phyloP scores from a whole-genome alignment of 495 filamentous ascomycete genomes.

The Parathielavia appendiculata region DNA sequence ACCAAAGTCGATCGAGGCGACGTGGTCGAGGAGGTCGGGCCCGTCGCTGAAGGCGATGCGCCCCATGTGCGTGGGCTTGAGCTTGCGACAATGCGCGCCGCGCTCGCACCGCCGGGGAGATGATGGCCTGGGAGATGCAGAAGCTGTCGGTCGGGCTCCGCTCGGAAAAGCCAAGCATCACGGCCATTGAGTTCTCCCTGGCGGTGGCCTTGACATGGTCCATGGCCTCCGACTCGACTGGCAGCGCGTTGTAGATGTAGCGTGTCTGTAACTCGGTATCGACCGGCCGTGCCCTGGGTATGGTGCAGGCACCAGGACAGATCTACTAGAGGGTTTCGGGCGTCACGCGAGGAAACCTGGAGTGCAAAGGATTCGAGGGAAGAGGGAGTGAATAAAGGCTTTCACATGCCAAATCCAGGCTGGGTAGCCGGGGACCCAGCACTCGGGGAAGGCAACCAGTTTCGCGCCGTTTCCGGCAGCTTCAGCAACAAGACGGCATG shows the following conservation, averaged over 20 bases:
- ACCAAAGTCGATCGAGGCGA: background rate
- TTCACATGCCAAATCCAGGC: background rate
- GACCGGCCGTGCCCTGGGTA: constrained; percentile 5
- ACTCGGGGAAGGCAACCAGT: constrained; percentile 1
- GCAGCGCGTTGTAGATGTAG: background rate
- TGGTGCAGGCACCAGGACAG: too few relatives aligned
- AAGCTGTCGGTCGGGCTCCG: background rate
- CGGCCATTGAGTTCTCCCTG: background rate
- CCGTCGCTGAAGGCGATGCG: background rate
- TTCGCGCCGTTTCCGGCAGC: background rate
- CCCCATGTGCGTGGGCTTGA: constrained; percentile 4
- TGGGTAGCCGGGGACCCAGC: background rate
- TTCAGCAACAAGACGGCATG: background rate
- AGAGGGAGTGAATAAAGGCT: background rate
- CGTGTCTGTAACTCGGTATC: background rate
- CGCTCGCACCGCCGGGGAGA: background rate
- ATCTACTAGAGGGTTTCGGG: too few relatives aligned
- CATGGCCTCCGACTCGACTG: background rate
- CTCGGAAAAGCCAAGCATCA: constrained; percentile 1
- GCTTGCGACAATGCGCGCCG: background rate
- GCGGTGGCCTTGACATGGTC: background rate
- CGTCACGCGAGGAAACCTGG: background rate
- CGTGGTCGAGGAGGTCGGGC: background rate
- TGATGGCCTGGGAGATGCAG: constrained; percentile 3
- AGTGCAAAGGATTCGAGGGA: background rate